Percentiles rank a stretch among this genome's conserved stretches.
These are phyloP conservation scores for Perkinsus marinus DNA, from an alignment of 169 alveolate species.

Conservation along the genomic window DNA sequence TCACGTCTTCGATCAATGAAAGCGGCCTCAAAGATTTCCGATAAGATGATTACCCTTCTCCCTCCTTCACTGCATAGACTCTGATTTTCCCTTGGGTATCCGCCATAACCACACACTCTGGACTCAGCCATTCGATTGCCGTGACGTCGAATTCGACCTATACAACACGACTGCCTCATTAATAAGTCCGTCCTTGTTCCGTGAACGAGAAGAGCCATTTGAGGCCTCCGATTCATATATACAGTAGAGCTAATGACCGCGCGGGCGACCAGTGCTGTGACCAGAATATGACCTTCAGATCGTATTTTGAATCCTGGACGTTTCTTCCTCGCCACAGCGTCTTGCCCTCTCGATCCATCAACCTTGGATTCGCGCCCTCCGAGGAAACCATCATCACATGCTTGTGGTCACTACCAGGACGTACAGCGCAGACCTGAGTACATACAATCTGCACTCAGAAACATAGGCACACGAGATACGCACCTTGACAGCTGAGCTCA, in stretches of 20 bases:
- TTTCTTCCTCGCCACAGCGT: not conserved
- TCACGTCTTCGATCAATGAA: no score
- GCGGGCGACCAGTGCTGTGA: no score
- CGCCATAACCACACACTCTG: not conserved
- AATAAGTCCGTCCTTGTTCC: no score
- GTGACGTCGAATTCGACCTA: not conserved
- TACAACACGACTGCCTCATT: no score
- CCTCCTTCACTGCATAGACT: not conserved
- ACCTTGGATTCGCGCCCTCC: not conserved
- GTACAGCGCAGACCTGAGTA: not conserved
- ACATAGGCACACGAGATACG: no score
- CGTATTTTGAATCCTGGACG: not conserved
- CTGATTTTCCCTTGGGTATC: not conserved
- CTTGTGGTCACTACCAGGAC: not conserved
- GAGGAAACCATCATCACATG: not conserved
- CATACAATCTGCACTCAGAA: not conserved
- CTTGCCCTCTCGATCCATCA: not conserved
- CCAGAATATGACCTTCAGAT: not conserved
- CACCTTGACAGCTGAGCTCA: not conserved
- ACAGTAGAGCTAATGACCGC: no score
- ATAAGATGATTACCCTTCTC: not conserved
- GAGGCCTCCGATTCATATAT: no score
- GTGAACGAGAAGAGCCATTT: no score
- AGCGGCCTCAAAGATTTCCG: not conserved
- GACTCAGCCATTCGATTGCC: not conserved